These are phyloP conservation scores for Aspergillus ostianus DNA, from an alignment of 495 filamentous ascomycete genomes.

Conservation along the genomic window DNA sequence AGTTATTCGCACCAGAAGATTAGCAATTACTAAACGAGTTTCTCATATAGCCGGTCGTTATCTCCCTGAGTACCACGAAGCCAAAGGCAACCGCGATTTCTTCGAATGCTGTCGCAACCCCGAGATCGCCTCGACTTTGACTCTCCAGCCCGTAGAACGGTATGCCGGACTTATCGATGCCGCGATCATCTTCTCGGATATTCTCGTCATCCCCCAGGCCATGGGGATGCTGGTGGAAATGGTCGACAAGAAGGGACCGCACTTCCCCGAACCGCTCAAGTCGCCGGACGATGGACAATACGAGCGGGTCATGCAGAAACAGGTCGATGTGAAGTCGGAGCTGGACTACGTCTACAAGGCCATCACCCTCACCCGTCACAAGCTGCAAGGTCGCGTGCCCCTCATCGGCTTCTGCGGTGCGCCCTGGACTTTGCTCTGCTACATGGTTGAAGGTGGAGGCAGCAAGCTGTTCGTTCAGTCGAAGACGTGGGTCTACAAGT, in stretches of 20 bases:
- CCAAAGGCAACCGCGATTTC: conserved; percentile 86
- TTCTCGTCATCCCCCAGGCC: conserved; percentile 94
- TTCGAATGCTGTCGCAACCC: conserved; percentile 94
- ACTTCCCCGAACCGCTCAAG: conserved; percentile 82
- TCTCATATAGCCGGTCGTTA: conserved; percentile 77
- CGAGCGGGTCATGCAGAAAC: conserved; percentile 65
- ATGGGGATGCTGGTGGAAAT: conserved; percentile 97
- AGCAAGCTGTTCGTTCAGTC: conserved; percentile 86
- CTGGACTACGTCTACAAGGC: conserved; percentile 94
- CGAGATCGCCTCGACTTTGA: conserved; percentile 87
- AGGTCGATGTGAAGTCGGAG: conserved; percentile 80
- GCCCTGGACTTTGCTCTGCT: conserved; percentile 94
- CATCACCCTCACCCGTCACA: conserved; percentile 85
- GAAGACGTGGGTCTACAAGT: conserved; percentile 95
- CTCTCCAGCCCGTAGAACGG: conserved; percentile 89
- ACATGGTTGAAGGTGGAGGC: conserved; percentile 98
- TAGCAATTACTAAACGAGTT: conserved; percentile 9
- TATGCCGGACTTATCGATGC: conserved; percentile 90
- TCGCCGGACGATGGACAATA: conserved; percentile 80
- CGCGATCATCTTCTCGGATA: conserved; percentile 98
- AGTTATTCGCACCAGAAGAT: neutral
- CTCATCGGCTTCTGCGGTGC: conserved; percentile 97
- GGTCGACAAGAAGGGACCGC: conserved; percentile 92
- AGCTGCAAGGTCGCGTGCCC: conserved; percentile 83
- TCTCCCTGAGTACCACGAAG: conserved; percentile 95